Evolutionary conservation across 805 yeast genomes (phyloP).

Genomic region (Tetrapisispora namnaoensis): DNA sequence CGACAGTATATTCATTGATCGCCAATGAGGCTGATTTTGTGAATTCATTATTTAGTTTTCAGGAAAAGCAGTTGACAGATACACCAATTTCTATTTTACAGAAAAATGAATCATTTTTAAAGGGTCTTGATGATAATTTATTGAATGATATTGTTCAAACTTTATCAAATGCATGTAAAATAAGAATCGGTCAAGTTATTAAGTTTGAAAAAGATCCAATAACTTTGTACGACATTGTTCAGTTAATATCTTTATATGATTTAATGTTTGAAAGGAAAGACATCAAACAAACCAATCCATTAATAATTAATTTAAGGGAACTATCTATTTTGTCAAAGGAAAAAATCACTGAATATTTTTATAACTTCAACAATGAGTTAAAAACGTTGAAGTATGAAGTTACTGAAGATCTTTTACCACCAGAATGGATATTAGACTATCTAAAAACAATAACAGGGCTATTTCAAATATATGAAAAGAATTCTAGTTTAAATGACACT

Average conservation of each 20-base stretch:
- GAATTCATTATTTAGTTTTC: slow-evolving; percentile 45
- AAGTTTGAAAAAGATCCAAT: slow-evolving; percentile 52
- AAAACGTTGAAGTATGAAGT: slow-evolving; percentile 4
- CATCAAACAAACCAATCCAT: slow-evolving; percentile 14
- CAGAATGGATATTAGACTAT: slow-evolving; percentile 73
- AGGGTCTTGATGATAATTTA: slow-evolving; percentile 21
- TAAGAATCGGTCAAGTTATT: slow-evolving; percentile 58
- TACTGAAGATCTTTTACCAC: slow-evolving; percentile 57
- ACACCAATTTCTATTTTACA: slow-evolving; percentile 12
- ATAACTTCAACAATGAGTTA: slow-evolving; percentile 21
- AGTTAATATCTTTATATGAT: slow-evolving; percentile 56
- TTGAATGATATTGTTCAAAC: slow-evolving; percentile 26
- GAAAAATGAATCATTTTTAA: slow-evolving; percentile 19
- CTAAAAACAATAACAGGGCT: slow-evolving; percentile 39
- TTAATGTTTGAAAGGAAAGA: slow-evolving; percentile 50
- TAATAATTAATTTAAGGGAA: slow-evolving; percentile 14
- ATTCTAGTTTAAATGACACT: slow-evolving; percentile 22
- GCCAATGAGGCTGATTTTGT: slow-evolving; percentile 82
- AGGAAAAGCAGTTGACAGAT: slow-evolving; percentile 12
- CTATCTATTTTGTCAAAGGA: slow-evolving; percentile 14
- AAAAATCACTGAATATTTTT: slow-evolving; percentile 14
- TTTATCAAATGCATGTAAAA: slow-evolving; percentile 42
- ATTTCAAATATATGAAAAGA: slow-evolving; percentile 43
- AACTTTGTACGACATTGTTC: slow-evolving; percentile 47
- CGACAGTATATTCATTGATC: slow-evolving; percentile 75